Evolutionary conservation across 345 rosid genomes (phyloP).

Genomic region (Citrus glauca): DNA sequence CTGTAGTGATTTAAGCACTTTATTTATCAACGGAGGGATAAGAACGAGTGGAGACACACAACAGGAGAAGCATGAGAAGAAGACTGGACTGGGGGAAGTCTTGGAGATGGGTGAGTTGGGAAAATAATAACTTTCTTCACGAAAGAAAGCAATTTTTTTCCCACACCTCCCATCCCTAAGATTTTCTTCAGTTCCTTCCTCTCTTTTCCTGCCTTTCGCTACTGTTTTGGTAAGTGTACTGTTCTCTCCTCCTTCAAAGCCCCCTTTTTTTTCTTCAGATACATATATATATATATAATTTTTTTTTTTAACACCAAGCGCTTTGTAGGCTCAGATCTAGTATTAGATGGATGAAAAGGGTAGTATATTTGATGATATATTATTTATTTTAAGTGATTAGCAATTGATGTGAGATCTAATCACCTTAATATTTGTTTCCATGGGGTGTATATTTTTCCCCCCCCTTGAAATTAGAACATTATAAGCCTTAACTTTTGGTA

Average conservation of each 20-base stretch:
- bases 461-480: too few species aligned
- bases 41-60: neutral
- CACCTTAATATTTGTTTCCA: too few species aligned
- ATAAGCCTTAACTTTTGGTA: too few species aligned
- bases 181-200: neutral
- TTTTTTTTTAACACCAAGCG: neutral
- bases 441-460: too few species aligned
- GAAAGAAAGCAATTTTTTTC: neutral
- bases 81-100: slow-evolving; percentile 8
- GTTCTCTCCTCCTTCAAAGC: neutral
- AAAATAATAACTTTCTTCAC: neutral
- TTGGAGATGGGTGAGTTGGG: slow-evolving; percentile 18
- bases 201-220: neutral
- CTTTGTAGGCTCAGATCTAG: neutral
- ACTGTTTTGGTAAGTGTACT: neutral
- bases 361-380: too few species aligned
- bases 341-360: neutral
- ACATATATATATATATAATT: too few species aligned
- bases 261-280: neutral
- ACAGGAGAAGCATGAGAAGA: slow-evolving; percentile 5
- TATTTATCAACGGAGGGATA: neutral
- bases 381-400: too few species aligned
- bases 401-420: too few species aligned
- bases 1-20: too few species aligned
- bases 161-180: slow-evolving; percentile 17